Conservation (phyloP, 345 rosid species). For the Gossypium turneri region DNA sequence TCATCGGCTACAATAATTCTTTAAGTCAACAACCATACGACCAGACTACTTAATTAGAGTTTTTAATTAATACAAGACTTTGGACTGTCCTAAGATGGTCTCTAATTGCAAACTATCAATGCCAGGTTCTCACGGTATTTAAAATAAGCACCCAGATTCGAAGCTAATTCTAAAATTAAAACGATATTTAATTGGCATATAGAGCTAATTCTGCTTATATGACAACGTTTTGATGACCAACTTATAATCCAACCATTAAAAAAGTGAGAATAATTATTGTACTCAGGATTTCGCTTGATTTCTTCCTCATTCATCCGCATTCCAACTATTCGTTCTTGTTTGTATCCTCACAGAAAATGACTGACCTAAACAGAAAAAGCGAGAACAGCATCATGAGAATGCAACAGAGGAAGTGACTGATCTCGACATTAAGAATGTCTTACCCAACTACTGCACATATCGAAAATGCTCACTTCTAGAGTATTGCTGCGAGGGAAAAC, state of each 20-base stretch:
- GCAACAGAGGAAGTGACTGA: neutral
- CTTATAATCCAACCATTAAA: neutral
- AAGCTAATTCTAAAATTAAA: no score
- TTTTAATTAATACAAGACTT: constrained; percentile 22
- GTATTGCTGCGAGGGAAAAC: constrained; percentile 75
- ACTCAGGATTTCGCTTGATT: constrained; percentile 64
- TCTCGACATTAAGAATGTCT: constrained; percentile 16
- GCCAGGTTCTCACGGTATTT: constrained; percentile 21
- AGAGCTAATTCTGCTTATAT: neutral
- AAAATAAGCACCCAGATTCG: neutral
- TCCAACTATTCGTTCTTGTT: constrained; percentile 70
- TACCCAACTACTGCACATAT: constrained; percentile 97
- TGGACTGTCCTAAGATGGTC: constrained; percentile 41
- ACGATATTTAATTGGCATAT: no score
- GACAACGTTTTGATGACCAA: neutral
- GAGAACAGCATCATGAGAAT: neutral
- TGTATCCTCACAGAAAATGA: constrained; percentile 86
- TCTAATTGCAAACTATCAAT: constrained; percentile 48
- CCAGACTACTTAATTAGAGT: constrained; percentile 19
- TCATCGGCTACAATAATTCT: constrained; percentile 20
- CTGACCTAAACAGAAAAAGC: constrained; percentile 51
- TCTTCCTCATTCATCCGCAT: constrained; percentile 88
- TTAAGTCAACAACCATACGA: constrained; percentile 27
- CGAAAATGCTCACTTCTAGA: constrained; percentile 75
- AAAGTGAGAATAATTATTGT: neutral